Percentiles rank a stretch among this genome's conserved stretches.
Evolutionary conservation across 2,329 filamentous ascomycete species (phyloP).

Genomic region (Colletotrichum incanum): DNA sequence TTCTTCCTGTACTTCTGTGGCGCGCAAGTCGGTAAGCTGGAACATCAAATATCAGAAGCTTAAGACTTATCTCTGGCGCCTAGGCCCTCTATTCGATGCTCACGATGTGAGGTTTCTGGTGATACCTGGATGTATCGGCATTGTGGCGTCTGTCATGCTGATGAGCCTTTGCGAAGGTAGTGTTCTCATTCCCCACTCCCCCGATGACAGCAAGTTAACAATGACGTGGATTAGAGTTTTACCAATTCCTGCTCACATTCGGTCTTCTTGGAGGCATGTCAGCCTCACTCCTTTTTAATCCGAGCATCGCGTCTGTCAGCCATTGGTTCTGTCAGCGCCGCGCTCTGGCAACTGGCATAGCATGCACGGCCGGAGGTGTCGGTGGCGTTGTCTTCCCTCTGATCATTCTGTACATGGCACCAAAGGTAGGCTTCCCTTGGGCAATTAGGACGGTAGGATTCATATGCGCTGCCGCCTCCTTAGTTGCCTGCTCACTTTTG

Average conservation of each 20-base stretch:
- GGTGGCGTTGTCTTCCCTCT: constrained; percentile 69
- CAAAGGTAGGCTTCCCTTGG: constrained; percentile 52
- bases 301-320: constrained; percentile 75
- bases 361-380: constrained; percentile 75
- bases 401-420: constrained; percentile 48
- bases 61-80: neutral
- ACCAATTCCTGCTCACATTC: constrained; percentile 81
- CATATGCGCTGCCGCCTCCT: constrained; percentile 44
- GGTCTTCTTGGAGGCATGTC: constrained; percentile 77
- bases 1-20: constrained; percentile 82
- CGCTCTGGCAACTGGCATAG: constrained; percentile 79
- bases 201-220: neutral
- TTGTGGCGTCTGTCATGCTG: constrained; percentile 70
- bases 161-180: constrained; percentile 70
- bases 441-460: constrained; percentile 51
- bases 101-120: constrained; percentile 75
- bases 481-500: constrained; percentile 50
- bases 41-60: neutral
- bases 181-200: too few species aligned
- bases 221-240: constrained; percentile 63
- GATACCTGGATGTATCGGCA: constrained; percentile 68
- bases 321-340: constrained; percentile 78
- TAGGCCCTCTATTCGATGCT: constrained; percentile 77
- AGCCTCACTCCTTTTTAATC: constrained; percentile 79
- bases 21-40: constrained; percentile 70